Evolutionary conservation across 495 filamentous ascomycete species (phyloP), one percentile per base, ranked within the genome.

Genomic region (Cladorrhinum samala): DNA sequence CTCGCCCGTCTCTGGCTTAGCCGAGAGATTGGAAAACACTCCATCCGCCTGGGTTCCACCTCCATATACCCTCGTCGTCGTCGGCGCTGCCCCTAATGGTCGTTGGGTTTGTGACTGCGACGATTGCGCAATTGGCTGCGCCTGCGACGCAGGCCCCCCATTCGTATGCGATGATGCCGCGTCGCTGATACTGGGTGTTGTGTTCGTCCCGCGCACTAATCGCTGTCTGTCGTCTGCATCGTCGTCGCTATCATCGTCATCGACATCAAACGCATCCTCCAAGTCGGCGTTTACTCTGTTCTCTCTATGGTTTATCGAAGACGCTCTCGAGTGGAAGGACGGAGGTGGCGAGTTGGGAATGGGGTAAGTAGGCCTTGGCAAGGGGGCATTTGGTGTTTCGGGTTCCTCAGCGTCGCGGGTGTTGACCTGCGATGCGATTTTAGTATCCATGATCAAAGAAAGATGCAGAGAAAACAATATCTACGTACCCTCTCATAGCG

Each of bases 1-100:
- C 62, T 89, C 92, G 17, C 85, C 89, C 19, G 82, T 77, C 59
- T 93, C 87, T 2, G 94, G 93, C 68, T 96, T 95, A 11, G 93
- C 93, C 57, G 79, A 88, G 57, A 98, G 70, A 65, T 98, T 98
- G 55, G 92, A 91, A 70, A 95, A 98, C 27, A 98, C 93, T 51
- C 93, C 93, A 76, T 98, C 94, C 49, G 91, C 72, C 47, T 74
- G 92, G 27, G 79, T 79, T 19, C 84, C 81, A 18, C 80, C 76
- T 25, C 86, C 86, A 59, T 87, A 80, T 9, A 86, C 73, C 48
- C 67, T 53, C 30, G 58, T 46, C 25, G 69, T 58, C 20, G 52
- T 55, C 8, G 50, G 55, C 11, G 45, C 56, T 6, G 37, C 27
- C 4, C 45, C 50, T 9, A 30, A 41, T 9, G 27, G 54, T 16